Evolutionary conservation across 164 flowering plant species (phyloP).

Genomic region (Cinnamomum micranthum): DNA sequence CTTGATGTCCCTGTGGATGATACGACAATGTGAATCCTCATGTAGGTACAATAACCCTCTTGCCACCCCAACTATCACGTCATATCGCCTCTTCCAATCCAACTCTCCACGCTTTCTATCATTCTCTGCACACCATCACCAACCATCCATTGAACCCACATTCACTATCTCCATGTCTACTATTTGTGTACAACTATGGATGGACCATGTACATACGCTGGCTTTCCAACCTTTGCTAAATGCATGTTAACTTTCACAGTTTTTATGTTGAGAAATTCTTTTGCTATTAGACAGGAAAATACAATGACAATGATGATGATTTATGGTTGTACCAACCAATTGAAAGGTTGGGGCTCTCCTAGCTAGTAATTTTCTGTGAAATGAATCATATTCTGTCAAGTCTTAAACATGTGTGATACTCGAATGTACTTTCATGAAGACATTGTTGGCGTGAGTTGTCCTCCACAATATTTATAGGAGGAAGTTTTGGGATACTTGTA

Average conservation of each 20-base stretch:
- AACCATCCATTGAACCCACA: background rate
- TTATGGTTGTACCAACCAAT: too few relatives aligned
- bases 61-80: slow-evolving; percentile 64
- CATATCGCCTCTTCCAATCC: slow-evolving; percentile 76
- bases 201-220: background rate
- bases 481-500: too few relatives aligned
- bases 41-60: slow-evolving; percentile 90
- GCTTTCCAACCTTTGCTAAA: background rate
- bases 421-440: too few relatives aligned
- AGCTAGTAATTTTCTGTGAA: too few relatives aligned
- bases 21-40: slow-evolving; percentile 62
- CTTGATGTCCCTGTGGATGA: slow-evolving; percentile 92
- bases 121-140: slow-evolving; percentile 35
- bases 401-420: too few relatives aligned
- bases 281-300: too few relatives aligned
- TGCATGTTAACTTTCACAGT: background rate
- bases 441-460: too few relatives aligned
- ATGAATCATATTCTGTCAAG: too few relatives aligned
- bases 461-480: too few relatives aligned
- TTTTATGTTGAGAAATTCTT: too few relatives aligned
- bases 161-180: background rate
- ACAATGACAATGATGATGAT: too few relatives aligned
- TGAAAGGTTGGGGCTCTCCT: too few relatives aligned
- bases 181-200: background rate
- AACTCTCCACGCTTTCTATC: slow-evolving; percentile 35